phyloP scores from a whole-genome alignment of 2,329 filamentous ascomycete species.

The Penicillium sp. region DNA sequence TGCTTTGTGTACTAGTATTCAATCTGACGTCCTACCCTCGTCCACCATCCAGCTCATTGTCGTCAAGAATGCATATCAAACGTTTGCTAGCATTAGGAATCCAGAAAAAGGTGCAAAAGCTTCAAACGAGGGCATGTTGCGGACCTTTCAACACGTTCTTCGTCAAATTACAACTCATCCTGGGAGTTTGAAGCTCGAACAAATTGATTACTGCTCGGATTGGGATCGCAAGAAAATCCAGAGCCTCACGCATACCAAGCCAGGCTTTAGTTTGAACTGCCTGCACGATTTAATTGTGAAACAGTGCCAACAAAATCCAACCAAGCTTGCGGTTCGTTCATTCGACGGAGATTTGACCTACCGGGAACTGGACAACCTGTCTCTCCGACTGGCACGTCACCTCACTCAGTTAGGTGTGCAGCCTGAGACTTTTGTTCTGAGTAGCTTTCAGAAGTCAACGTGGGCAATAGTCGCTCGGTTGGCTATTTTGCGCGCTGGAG shows the following conservation, averaged over 20 bases:
- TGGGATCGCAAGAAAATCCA: neutral
- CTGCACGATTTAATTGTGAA: neutral
- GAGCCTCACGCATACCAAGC: neutral
- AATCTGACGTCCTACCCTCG: neutral
- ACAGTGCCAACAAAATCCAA: neutral
- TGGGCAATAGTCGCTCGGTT: conserved; percentile 23
- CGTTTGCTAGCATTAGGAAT: neutral
- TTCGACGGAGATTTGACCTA: conserved; percentile 23
- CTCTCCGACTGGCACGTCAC: conserved; percentile 1
- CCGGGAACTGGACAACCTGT: conserved; percentile 8
- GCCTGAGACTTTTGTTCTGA: conserved; percentile 15
- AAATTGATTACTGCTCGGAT: neutral
- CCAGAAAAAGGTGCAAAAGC: neutral
- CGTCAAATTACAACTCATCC: neutral
- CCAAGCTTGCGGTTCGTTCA: conserved; percentile 7
- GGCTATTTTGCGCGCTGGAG: conserved; percentile 20
- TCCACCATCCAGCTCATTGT: neutral
- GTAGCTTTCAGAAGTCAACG: conserved; percentile 21
- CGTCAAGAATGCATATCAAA: neutral
- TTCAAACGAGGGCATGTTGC: neutral
- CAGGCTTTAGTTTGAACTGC: neutral
- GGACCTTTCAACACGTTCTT: neutral
- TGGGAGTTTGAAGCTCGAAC: neutral
- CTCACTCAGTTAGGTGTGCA: conserved; percentile 18
- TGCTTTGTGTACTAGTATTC: neutral